These are phyloP conservation scores for Hypocreales sp. DNA, from an alignment of 2,329 filamentous ascomycete species.

Conservation along the genomic window DNA sequence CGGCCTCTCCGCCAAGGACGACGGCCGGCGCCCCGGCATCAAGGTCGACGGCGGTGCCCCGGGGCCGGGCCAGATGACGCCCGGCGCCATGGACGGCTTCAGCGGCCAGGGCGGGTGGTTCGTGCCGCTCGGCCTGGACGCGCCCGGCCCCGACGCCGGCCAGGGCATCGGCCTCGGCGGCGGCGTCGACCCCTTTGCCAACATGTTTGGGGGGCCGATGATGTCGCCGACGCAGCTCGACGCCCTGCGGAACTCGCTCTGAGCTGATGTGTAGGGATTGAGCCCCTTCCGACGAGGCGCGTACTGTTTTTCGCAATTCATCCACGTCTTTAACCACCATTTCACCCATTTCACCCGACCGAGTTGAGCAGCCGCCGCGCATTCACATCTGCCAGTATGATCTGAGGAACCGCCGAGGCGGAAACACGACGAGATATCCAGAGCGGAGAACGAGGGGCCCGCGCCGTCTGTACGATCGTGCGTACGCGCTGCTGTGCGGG, in stretches of 20 bases:
- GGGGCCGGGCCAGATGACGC: slow-evolving; percentile 7
- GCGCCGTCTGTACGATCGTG: no score
- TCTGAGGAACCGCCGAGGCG: no score
- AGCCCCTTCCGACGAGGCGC: no score
- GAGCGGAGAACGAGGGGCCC: no score
- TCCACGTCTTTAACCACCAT: neutral
- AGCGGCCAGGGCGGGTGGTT: slow-evolving; percentile 56
- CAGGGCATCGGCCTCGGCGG: slow-evolving; percentile 29
- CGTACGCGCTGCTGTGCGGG: no score
- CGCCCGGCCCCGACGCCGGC: slow-evolving; percentile 47
- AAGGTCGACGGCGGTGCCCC: no score
- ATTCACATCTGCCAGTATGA: no score
- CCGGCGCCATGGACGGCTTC: slow-evolving; percentile 9
- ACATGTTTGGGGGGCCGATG: slow-evolving; percentile 29
- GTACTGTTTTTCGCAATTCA: neutral
- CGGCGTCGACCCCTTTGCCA: slow-evolving; percentile 31
- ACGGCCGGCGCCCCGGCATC: slow-evolving; percentile 13
- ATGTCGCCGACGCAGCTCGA: slow-evolving; percentile 18
- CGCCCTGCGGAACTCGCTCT: slow-evolving; percentile 15
- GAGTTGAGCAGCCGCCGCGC: no score
- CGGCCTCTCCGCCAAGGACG: slow-evolving; percentile 13
- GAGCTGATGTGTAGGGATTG: slow-evolving; percentile 1
- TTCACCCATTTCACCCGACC: no score
- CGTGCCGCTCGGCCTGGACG: slow-evolving; percentile 83
- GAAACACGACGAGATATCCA: no score